Evolutionary conservation across 2,329 filamentous ascomycete species (phyloP).

Genomic region (Fusarium verrucosum): DNA sequence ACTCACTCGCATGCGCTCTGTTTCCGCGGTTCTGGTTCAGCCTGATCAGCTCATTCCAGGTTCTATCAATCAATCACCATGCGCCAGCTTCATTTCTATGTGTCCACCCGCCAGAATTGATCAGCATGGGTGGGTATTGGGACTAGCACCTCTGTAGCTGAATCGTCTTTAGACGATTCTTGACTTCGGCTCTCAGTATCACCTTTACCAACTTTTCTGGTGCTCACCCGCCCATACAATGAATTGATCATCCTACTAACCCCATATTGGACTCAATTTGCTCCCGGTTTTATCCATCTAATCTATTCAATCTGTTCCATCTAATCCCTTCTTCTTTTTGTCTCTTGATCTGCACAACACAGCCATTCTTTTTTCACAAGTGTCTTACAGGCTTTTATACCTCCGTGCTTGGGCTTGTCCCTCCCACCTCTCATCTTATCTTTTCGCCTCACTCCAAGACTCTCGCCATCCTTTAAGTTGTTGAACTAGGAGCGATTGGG

Average conservation of each 20-base stretch:
- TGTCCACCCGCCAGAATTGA: conserved; percentile 5
- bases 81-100: conserved; percentile 6
- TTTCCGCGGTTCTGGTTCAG: conserved; percentile 27
- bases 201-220: conserved; percentile 1
- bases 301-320: conserved; percentile 23
- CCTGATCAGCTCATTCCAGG: conserved; percentile 11
- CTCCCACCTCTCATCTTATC: background rate
- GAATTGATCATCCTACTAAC: conserved; percentile 19
- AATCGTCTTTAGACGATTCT: background rate
- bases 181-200: conserved; percentile 17
- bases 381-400: conserved; percentile 11
- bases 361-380: background rate
- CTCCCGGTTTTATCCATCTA: conserved; percentile 13
- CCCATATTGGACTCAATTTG: background rate
- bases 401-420: background rate
- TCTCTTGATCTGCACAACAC: conserved; percentile 4
- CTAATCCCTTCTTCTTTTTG: background rate
- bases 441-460: background rate
- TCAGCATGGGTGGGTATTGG: conserved; percentile 12
- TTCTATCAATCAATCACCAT: conserved; percentile 10
- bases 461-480: background rate
- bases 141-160: background rate
- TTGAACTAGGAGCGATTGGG: conserved; percentile 12
- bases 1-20: background rate
- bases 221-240: conserved; percentile 3